Percentiles rank a stretch among this genome's conserved stretches.
Evolutionary conservation across 1,139 yeast species (phyloP).

Genomic region (Suhomyces bolitotheri): DNA sequence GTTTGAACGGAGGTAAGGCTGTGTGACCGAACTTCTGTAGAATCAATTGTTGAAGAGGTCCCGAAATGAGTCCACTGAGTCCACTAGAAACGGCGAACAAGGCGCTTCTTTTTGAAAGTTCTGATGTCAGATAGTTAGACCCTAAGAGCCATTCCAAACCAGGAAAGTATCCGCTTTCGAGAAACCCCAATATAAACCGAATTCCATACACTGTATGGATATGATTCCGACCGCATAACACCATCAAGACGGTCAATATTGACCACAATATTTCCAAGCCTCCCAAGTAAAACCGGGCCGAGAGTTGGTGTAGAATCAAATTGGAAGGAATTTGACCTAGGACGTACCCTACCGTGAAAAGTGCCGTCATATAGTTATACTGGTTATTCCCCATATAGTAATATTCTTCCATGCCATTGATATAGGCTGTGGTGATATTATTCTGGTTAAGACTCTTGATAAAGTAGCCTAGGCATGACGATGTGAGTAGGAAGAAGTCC

Average conservation of each 20-base stretch:
- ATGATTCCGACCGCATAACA: constrained; percentile 36
- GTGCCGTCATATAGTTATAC: constrained; percentile 50
- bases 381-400: constrained; percentile 54
- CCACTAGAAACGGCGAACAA: constrained; percentile 47
- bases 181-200: constrained; percentile 57
- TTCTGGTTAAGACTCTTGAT: constrained; percentile 42
- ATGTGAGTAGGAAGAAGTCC: constrained; percentile 22
- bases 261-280: constrained; percentile 60
- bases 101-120: constrained; percentile 50
- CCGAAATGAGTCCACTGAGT: constrained; percentile 48
- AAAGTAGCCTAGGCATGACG: constrained; percentile 26
- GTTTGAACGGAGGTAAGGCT: constrained; percentile 44
- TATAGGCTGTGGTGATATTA: constrained; percentile 55
- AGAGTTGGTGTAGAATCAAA: constrained; percentile 50
- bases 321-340: constrained; percentile 63
- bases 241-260: constrained; percentile 50
- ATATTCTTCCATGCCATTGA: constrained; percentile 62
- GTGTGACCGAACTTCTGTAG: constrained; percentile 25
- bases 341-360: constrained; percentile 61
- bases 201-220: constrained; percentile 52
- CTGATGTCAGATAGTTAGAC: constrained; percentile 23
- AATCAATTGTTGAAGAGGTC: constrained; percentile 48
- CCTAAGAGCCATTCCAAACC: constrained; percentile 34
- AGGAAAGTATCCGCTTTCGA: constrained; percentile 62
- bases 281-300: constrained; percentile 57